phyloP scores from a whole-genome alignment of 1,139 yeast genomes.

The Lodderomyces orthopsilosis region DNA sequence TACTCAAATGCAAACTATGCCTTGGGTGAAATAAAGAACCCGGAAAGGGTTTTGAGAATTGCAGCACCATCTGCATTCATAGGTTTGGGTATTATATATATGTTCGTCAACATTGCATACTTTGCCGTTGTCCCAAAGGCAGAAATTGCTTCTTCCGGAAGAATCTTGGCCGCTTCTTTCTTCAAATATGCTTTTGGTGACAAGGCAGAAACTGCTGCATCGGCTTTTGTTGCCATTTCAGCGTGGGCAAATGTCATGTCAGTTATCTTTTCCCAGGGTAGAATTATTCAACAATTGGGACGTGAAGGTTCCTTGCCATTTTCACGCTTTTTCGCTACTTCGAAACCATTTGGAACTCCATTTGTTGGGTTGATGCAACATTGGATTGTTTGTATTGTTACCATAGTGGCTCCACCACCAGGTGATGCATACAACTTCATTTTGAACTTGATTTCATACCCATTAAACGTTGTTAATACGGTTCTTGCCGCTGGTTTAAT shows the following conservation, averaged over 20 bases:
- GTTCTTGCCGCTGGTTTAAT: conserved; percentile 43
- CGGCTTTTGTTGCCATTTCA: conserved; percentile 48
- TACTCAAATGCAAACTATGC: conserved; percentile 81
- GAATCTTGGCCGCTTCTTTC: conserved; percentile 47
- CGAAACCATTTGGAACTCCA: conserved; percentile 44
- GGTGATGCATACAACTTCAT: conserved; percentile 51
- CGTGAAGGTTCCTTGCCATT: conserved; percentile 50
- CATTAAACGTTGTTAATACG: conserved; percentile 51
- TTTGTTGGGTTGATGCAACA: conserved; percentile 62
- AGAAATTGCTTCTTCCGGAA: conserved; percentile 40
- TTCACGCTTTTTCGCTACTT: conserved; percentile 43
- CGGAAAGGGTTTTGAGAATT: conserved; percentile 37
- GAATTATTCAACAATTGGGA: conserved; percentile 48
- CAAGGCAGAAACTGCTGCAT: conserved; percentile 46
- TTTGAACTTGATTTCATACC: conserved; percentile 48
- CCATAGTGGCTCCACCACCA: conserved; percentile 49
- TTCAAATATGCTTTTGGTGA: conserved; percentile 46
- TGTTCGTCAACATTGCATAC: conserved; percentile 56
- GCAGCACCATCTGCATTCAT: conserved; percentile 53
- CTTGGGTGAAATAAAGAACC: conserved; percentile 68
- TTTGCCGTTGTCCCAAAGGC: conserved; percentile 57
- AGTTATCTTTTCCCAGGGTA: conserved; percentile 49
- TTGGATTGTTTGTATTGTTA: conserved; percentile 48
- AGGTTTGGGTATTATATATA: conserved; percentile 66
- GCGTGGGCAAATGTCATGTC: conserved; percentile 50